A percentile compares a stretch with the other conserved stretches of the same genome.
Evolutionary conservation across 164 flowering plant species (phyloP).

Genomic region (Echeveria elegans): DNA sequence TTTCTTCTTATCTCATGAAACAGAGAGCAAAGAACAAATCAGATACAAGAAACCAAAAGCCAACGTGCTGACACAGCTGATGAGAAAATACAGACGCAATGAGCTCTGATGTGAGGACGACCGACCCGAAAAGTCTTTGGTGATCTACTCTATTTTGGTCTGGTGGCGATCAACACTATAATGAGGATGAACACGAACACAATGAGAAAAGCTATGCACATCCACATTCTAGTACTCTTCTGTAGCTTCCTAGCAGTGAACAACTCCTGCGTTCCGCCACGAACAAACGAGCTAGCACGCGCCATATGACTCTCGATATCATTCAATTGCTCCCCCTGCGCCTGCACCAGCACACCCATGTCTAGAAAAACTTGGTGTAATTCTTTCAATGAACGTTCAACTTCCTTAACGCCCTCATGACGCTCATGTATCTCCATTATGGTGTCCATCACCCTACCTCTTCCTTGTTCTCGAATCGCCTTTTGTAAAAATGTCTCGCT

Average conservation of each 20-base stretch:
- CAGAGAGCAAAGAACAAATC: too few species aligned
- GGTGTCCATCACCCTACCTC: slow-evolving; percentile 43
- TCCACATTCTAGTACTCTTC: slow-evolving; percentile 44
- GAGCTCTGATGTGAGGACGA: background rate
- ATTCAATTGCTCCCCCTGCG: slow-evolving; percentile 52
- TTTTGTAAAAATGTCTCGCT: slow-evolving; percentile 72
- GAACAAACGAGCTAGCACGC: slow-evolving; percentile 37
- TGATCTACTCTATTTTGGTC: background rate
- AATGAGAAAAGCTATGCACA: slow-evolving; percentile 26
- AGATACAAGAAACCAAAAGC: too few species aligned
- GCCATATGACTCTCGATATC: slow-evolving; percentile 55
- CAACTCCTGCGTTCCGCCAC: slow-evolving; percentile 26
- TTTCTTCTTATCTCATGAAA: too few species aligned
- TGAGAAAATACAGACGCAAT: background rate
- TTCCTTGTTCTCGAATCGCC: slow-evolving; percentile 57
- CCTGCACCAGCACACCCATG: slow-evolving; percentile 52
- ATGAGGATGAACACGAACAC: slow-evolving; percentile 32
- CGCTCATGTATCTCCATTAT: slow-evolving; percentile 54
- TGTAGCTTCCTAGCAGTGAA: slow-evolving; percentile 30
- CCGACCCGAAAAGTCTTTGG: background rate
- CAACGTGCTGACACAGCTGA: too few species aligned
- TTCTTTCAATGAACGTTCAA: slow-evolving; percentile 46
- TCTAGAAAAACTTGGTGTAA: slow-evolving; percentile 60
- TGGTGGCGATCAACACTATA: slow-evolving; percentile 21
- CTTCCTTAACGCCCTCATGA: slow-evolving; percentile 48